Evolutionary conservation across 805 yeast genomes (phyloP).

Genomic region (Zygosaccharomyces gambellarensis): DNA sequence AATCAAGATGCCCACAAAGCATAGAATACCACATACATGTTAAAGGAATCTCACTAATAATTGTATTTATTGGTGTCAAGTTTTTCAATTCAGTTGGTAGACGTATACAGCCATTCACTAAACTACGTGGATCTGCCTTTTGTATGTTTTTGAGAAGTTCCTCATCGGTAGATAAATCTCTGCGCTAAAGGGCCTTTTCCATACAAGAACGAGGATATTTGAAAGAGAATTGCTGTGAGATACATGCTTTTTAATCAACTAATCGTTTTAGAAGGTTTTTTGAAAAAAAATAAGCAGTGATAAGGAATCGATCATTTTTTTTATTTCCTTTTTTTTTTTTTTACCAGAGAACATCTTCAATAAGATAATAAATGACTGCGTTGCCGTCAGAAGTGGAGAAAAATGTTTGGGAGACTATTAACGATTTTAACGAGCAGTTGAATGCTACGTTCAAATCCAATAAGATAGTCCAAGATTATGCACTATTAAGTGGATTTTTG

Average conservation of each 20-base stretch:
- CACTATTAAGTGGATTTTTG: conserved; percentile 27
- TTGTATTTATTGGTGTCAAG: background rate
- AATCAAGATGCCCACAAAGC: conserved; percentile 4
- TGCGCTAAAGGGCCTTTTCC: conserved; percentile 2
- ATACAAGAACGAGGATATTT: conserved; percentile 1
- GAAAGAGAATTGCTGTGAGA: conserved; percentile 1
- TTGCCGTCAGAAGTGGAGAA: conserved; percentile 16
- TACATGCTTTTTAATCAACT: background rate
- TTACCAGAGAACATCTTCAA: background rate
- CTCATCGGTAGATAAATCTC: conserved; percentile 3
- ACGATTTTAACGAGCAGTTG: conserved; percentile 21
- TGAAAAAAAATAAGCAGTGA: background rate
- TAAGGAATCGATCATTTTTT: background rate
- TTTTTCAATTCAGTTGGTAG: background rate
- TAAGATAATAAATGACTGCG: conserved; percentile 10
- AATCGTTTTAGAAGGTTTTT: background rate
- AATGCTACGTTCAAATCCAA: conserved; percentile 24
- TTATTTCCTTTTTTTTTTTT: background rate
- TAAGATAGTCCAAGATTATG: conserved; percentile 27
- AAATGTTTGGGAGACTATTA: conserved; percentile 17
- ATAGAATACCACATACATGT: background rate
- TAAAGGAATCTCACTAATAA: background rate
- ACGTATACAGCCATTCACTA: background rate
- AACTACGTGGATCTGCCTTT: conserved; percentile 2
- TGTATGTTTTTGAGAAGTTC: conserved; percentile 6